Evolutionary conservation across 169 alveolate genomes (phyloP).

Genomic region (Eimeria acervulina): DNA sequence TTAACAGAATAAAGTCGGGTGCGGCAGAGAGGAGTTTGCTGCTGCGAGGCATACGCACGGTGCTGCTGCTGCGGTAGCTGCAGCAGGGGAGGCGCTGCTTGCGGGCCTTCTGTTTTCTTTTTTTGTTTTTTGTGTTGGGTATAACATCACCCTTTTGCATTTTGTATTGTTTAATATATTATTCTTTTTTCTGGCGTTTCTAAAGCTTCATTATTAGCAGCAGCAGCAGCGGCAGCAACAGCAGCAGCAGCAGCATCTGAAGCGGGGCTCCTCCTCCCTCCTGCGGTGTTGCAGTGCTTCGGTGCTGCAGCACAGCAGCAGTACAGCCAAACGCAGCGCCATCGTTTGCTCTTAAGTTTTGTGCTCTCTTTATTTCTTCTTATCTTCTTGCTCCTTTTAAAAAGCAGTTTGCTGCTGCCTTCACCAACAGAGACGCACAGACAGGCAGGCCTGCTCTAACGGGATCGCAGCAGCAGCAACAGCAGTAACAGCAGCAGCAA

Average conservation of each 20-base stretch:
- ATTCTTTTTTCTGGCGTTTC: background rate
- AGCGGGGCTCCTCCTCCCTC: background rate
- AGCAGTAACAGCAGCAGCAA: constrained; percentile 48
- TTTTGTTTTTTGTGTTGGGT: background rate
- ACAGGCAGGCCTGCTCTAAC: background rate
- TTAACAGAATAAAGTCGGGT: background rate
- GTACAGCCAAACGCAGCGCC: background rate
- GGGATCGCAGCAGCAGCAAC: constrained; percentile 1
- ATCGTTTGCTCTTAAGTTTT: background rate
- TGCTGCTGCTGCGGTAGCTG: background rate
- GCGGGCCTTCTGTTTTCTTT: background rate
- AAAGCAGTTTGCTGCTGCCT: background rate
- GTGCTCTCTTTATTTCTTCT: background rate
- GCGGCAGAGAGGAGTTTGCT: background rate
- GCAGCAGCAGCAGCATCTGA: background rate
- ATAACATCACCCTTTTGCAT: background rate
- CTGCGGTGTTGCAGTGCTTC: background rate
- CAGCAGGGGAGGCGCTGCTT: background rate
- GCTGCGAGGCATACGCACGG: background rate
- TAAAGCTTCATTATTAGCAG: too few species aligned
- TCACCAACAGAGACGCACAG: background rate
- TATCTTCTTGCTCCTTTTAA: background rate
- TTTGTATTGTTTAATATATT: background rate
- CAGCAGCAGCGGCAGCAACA: too few species aligned
- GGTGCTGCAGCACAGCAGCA: background rate